Conservation (phyloP, 345 rosid species). For the Acer saccharum region DNA sequence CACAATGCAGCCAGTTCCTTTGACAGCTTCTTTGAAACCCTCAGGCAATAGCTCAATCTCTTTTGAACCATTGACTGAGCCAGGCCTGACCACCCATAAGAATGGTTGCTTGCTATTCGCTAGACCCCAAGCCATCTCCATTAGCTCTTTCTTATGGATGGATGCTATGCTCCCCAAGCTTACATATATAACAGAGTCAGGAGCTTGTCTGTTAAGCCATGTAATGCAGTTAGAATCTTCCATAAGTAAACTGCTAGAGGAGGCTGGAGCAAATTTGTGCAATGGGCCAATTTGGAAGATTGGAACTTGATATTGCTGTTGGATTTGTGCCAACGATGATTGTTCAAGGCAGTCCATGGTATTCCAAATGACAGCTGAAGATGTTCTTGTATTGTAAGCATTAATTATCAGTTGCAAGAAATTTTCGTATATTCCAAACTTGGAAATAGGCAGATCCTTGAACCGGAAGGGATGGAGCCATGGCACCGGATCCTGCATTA, state of each 20-base stretch:
- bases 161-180: slow-evolving; percentile 34
- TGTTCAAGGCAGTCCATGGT: slow-evolving; percentile 36
- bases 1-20: slow-evolving; percentile 27
- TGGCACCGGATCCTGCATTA: slow-evolving; percentile 24
- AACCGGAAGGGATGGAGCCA: slow-evolving; percentile 32
- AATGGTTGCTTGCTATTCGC: slow-evolving; percentile 32
- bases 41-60: slow-evolving; percentile 26
- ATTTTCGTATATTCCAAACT: slow-evolving; percentile 25
- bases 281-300: slow-evolving; percentile 37
- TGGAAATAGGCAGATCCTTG: slow-evolving; percentile 37
- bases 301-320: slow-evolving; percentile 24
- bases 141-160: slow-evolving; percentile 21
- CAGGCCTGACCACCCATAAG: slow-evolving; percentile 39
- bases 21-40: slow-evolving; percentile 9
- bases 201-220: slow-evolving; percentile 42
- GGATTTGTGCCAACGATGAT: slow-evolving; percentile 18
- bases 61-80: slow-evolving; percentile 21
- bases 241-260: slow-evolving; percentile 17
- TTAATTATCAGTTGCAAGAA: slow-evolving; percentile 22
- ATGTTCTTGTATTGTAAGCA: slow-evolving; percentile 20
- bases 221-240: slow-evolving; percentile 38
- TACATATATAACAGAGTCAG: slow-evolving; percentile 33
- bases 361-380: slow-evolving; percentile 32
- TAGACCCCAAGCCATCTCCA: slow-evolving; percentile 40
- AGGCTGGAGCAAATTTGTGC: slow-evolving; percentile 32